phyloP scores from a whole-genome alignment of 352 stramenopile species.

The Globisporangium perplexum region DNA sequence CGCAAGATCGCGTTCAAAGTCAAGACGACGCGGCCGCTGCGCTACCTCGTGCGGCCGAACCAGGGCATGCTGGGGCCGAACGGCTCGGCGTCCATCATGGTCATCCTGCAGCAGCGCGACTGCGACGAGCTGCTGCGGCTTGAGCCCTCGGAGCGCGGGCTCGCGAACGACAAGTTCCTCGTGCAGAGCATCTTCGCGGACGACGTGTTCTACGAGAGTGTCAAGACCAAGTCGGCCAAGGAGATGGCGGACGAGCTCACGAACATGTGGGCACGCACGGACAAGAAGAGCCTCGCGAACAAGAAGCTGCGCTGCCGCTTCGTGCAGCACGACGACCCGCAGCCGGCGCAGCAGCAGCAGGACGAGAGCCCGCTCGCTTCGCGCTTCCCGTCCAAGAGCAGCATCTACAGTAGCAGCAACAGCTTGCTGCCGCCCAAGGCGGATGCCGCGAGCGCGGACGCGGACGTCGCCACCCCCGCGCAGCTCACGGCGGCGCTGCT shows the following conservation, averaged over 20 bases:
- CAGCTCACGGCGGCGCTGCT: slow-evolving; percentile 61
- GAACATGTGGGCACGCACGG: slow-evolving; percentile 77
- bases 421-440: slow-evolving; percentile 11
- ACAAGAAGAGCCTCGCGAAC: slow-evolving; percentile 78
- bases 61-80: slow-evolving; percentile 80
- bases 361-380: slow-evolving; percentile 10
- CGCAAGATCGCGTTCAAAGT: slow-evolving; percentile 88
- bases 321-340: slow-evolving; percentile 37
- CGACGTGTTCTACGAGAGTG: slow-evolving; percentile 78
- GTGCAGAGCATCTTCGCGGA: slow-evolving; percentile 85
- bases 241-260: slow-evolving; percentile 86
- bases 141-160: slow-evolving; percentile 66
- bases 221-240: slow-evolving; percentile 85
- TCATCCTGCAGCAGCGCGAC: slow-evolving; percentile 88
- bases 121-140: slow-evolving; percentile 81
- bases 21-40: slow-evolving; percentile 83
- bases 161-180: slow-evolving; percentile 89
- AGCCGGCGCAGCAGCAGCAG: slow-evolving; percentile 2
- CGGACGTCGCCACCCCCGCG: slow-evolving; percentile 31
- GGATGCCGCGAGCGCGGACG: slow-evolving; percentile 25
- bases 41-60: slow-evolving; percentile 88
- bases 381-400: slow-evolving; percentile 15
- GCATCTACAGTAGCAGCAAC: slow-evolving; percentile 24
- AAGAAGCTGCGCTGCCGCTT: slow-evolving; percentile 89
- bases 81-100: slow-evolving; percentile 71